Evolutionary conservation across 495 filamentous ascomycete species (phyloP).

Genomic region (Recurvomyces mirabilis): DNA sequence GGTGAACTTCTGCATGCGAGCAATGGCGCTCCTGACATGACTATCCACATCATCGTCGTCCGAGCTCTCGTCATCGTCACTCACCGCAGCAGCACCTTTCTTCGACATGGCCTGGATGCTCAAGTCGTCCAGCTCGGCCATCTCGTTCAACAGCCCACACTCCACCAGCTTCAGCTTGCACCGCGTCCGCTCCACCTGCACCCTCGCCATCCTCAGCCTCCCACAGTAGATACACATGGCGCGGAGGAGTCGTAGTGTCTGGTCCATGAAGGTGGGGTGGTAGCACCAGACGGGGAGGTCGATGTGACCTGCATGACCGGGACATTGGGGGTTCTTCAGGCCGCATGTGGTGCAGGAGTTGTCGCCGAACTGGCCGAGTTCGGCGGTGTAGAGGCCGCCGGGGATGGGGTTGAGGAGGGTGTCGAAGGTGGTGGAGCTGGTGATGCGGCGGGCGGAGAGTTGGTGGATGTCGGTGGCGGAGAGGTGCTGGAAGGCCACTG

Average conservation of each 20-base stretch:
- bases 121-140: slow-evolving; percentile 54
- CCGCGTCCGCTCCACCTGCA: slow-evolving; percentile 58
- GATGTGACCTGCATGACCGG: slow-evolving; percentile 90
- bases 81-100: slow-evolving; percentile 27
- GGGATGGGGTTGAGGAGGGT: slow-evolving; percentile 72
- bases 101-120: slow-evolving; percentile 1
- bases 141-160: slow-evolving; percentile 67
- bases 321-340: slow-evolving; percentile 42
- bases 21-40: slow-evolving; percentile 47
- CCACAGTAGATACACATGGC: slow-evolving; percentile 86
- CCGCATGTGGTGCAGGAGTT: slow-evolving; percentile 46
- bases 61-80: slow-evolving; percentile 39
- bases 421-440: slow-evolving; percentile 82
- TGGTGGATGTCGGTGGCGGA: slow-evolving; percentile 69
- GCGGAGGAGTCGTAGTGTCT: slow-evolving; percentile 68
- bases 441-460: slow-evolving; percentile 84
- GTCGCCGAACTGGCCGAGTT: slow-evolving; percentile 83
- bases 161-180: slow-evolving; percentile 84
- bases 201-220: slow-evolving; percentile 60
- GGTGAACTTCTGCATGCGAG: slow-evolving; percentile 59
- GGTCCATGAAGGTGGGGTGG: slow-evolving; percentile 88
- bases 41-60: slow-evolving; percentile 47
- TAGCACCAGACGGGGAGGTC: slow-evolving; percentile 87
- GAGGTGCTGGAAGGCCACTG: slow-evolving; percentile 81
- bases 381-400: slow-evolving; percentile 84